Base-by-base conservation (phyloP, 2,329 filamentous ascomycete species). In the Alternaria incomplexa region DNA sequence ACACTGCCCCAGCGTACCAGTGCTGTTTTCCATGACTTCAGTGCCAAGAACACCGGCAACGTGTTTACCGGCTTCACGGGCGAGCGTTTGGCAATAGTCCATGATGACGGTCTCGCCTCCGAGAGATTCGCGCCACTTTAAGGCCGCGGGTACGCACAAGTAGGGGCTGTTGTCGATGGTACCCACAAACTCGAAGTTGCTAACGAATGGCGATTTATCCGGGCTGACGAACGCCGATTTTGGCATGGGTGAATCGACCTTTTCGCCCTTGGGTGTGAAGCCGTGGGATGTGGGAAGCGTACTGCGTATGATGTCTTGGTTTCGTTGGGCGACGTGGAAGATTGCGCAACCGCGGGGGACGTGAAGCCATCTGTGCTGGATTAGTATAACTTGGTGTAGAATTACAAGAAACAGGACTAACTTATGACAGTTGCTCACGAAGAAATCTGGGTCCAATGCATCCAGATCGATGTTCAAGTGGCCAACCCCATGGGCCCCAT, bases 401-500 rank as follows among this genome's bases (percentile, higher is more conserved):
- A 32, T 45, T 3, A 22, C 13, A 10, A 28, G 46, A 20, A 17
- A 15, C 0, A 22, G 36, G 25, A 15, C 72, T 50, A 55, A 77
- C 73, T 77, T 78, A 56, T 78, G 76, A 23, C 89, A 92, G 78
- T 97, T 97, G 58, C 86, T 90, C 13, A 95, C 86, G 74, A 96
- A 92, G 81, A 97, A 97, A 79, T 97, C 94, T 0, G 93, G 90
- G 65, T 93, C 87, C 3, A 93, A 81, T 5, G 81, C 78, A 0
- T 76, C 67, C 13, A 97, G 80, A 77, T 96, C 87, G 8, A 97
- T 79, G 1, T 86, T 83, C 8, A 97, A 85, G 79, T 96, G 91
- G 2, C 95, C 95, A 23, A 97, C 82, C 1, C 91, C 90, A 79
- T 98, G 95, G 0, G 95, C 95, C 15, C 88, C 94, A 76, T 98